These are phyloP conservation scores for Meredithiella fracta DNA, from an alignment of 2,329 filamentous ascomycete genomes.

Conservation along the genomic window DNA sequence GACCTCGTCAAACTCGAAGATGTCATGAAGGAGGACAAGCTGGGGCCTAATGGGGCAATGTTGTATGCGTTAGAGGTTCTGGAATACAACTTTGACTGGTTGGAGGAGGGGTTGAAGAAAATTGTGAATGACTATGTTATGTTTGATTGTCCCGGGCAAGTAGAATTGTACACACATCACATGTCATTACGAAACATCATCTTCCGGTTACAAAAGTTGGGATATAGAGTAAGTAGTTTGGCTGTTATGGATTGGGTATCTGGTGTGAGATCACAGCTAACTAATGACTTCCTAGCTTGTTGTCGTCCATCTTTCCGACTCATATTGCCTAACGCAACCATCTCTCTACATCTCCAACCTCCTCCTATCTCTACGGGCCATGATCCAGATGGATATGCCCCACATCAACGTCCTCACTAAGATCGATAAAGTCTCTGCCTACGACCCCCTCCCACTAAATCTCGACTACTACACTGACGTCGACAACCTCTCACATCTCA, in stretches of 20 bases:
- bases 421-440: constrained; percentile 81
- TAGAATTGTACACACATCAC: constrained; percentile 94
- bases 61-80: constrained; percentile 90
- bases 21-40: constrained; percentile 77
- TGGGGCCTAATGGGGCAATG: constrained; percentile 85
- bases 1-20: constrained; percentile 80
- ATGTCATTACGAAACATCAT: constrained; percentile 83
- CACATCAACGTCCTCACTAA: constrained; percentile 94
- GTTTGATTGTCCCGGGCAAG: constrained; percentile 93
- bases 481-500: constrained; percentile 72
- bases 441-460: constrained; percentile 80
- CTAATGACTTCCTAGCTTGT: constrained; percentile 50
- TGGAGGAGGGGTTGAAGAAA: constrained; percentile 63
- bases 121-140: constrained; percentile 81
- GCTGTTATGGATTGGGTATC: background rate
- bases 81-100: constrained; percentile 85
- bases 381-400: constrained; percentile 96
- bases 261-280: background rate
- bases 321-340: constrained; percentile 79
- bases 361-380: constrained; percentile 79
- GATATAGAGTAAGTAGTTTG: constrained; percentile 59
- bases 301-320: constrained; percentile 84
- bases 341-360: constrained; percentile 91
- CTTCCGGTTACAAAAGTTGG: constrained; percentile 73
- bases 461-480: constrained; percentile 96